These are phyloP conservation scores for Serendipita vermifera DNA, from an alignment of 768 basidiomycete species.

Conservation along the genomic window DNA sequence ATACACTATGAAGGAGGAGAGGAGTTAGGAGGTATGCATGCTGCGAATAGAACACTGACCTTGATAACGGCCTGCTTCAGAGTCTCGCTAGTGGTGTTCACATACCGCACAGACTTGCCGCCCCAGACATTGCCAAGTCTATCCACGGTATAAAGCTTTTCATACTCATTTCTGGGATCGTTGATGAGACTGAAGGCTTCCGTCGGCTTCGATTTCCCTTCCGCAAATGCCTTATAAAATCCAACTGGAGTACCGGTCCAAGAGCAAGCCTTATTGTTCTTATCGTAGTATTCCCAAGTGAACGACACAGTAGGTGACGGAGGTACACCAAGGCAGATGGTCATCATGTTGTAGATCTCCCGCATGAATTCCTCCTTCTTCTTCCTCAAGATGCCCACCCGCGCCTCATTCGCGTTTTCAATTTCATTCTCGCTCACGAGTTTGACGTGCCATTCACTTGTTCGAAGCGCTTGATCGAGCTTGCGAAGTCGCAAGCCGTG, in stretches of 20 bases:
- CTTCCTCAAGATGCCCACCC: constrained; percentile 46
- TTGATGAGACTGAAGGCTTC: constrained; percentile 90
- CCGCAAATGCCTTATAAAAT: constrained; percentile 44
- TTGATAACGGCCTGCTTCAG: constrained; percentile 75
- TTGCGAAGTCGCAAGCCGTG: constrained; percentile 70
- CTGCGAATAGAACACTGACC: constrained; percentile 23
- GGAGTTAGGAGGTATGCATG: neutral
- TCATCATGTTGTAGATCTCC: constrained; percentile 75
- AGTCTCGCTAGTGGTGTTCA: constrained; percentile 72
- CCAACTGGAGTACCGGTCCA: constrained; percentile 76
- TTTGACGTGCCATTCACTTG: constrained; percentile 6
- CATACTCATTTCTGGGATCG: constrained; percentile 78
- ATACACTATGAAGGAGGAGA: constrained; percentile 36
- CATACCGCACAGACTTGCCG: constrained; percentile 72
- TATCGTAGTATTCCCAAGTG: constrained; percentile 81
- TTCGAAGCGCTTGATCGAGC: constrained; percentile 37
- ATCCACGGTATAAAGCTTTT: constrained; percentile 79
- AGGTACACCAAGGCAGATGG: constrained; percentile 75
- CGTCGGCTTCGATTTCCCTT: constrained; percentile 31
- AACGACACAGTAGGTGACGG: constrained; percentile 59
- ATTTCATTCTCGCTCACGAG: constrained; percentile 9
- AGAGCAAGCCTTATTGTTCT: constrained; percentile 54
- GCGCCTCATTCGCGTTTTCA: constrained; percentile 18
- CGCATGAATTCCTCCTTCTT: constrained; percentile 78
- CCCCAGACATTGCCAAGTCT: constrained; percentile 90